Evolutionary conservation across 1,139 yeast species (phyloP).

Genomic region (Pneumocystis canis): DNA sequence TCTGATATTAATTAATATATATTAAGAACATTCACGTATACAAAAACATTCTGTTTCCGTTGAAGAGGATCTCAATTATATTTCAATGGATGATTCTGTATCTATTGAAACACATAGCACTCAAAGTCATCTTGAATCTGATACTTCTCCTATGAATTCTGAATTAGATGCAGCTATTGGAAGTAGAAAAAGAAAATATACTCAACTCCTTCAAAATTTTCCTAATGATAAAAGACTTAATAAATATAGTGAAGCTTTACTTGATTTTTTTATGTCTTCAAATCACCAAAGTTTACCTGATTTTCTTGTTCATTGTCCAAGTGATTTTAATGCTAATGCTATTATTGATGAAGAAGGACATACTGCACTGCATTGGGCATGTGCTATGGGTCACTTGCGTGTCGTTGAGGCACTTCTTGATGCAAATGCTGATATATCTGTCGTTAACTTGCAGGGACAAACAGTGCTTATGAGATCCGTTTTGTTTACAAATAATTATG

Average conservation of each 20-base stretch:
- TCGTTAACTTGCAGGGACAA: constrained; percentile 77
- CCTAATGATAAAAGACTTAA: background rate
- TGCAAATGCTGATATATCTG: constrained; percentile 50
- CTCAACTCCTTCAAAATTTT: constrained; percentile 3
- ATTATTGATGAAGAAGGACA: constrained; percentile 89
- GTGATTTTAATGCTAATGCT: constrained; percentile 39
- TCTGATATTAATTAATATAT: background rate
- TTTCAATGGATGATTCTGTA: background rate
- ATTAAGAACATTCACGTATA: background rate
- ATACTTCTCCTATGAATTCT: background rate
- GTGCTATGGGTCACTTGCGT: constrained; percentile 68
- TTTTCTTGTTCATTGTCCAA: background rate
- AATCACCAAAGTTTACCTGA: background rate
- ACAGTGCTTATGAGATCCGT: constrained; percentile 82
- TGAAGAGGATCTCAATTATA: background rate
- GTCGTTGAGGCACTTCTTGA: constrained; percentile 59
- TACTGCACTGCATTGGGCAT: constrained; percentile 90
- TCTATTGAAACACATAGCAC: background rate
- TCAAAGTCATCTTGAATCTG: background rate
- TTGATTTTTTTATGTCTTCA: background rate
- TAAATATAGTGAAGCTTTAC: background rate
- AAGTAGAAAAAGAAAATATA: constrained; percentile 20
- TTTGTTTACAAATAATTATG: constrained; percentile 74
- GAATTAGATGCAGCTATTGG: background rate
- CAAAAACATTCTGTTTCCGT: background rate